phyloP scores from a whole-genome alignment of 1,284 basidiomycete species.

The Irpex sp. region DNA sequence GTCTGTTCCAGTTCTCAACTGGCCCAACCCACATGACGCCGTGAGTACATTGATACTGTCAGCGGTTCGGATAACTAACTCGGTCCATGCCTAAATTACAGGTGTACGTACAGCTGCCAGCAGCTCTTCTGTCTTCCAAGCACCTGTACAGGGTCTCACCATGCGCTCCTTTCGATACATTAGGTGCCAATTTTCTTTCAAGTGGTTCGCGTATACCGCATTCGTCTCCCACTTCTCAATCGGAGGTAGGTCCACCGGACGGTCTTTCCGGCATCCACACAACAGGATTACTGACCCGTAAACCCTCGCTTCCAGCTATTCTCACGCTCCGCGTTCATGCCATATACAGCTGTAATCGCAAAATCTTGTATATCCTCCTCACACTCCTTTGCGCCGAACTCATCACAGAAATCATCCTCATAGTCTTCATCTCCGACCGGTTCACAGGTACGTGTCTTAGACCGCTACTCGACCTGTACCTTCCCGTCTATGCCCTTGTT shows the following conservation, averaged over 20 bases:
- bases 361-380: background rate
- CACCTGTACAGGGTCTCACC: background rate
- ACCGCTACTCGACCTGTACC: background rate
- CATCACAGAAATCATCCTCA: background rate
- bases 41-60: background rate
- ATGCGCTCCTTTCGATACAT: background rate
- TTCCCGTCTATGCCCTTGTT: background rate
- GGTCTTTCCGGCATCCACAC: background rate
- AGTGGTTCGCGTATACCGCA: constrained; percentile 3
- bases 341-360: constrained; percentile 1
- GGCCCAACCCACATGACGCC: background rate
- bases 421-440: background rate
- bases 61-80: background rate
- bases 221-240: constrained; percentile 1
- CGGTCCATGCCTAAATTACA: background rate
- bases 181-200: constrained; percentile 3
- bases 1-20: background rate
- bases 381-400: background rate
- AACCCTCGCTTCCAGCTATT: background rate
- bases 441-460: background rate
- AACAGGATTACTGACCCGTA: background rate
- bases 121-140: background rate
- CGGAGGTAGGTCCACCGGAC: background rate
- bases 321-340: constrained; percentile 1
- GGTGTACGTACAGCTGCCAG: background rate